These are phyloP conservation scores for Hymenoscyphus linearis DNA, from an alignment of 2,329 filamentous ascomycete genomes.

Conservation along the genomic window DNA sequence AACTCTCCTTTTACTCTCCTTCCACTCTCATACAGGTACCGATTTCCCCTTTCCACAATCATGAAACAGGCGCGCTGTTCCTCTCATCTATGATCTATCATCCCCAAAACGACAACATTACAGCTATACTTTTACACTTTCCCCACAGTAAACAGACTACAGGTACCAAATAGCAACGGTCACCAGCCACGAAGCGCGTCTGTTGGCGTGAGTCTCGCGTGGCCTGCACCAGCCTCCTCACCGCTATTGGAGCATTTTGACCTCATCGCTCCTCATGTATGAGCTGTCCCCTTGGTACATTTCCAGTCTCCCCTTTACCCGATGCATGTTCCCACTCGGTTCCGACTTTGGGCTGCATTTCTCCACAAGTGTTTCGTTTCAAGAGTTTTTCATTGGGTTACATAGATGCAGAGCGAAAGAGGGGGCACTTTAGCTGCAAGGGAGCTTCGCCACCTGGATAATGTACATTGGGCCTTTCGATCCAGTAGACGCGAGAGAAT, in stretches of 20 bases:
- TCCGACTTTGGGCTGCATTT: too few species aligned
- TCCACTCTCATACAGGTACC: neutral
- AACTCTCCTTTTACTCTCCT: neutral
- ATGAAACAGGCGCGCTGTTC: conserved; percentile 12
- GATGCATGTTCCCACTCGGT: neutral
- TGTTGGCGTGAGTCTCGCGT: conserved; percentile 20
- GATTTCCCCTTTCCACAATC: neutral
- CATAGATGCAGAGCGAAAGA: neutral
- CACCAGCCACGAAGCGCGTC: conserved; percentile 11
- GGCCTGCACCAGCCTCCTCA: neutral
- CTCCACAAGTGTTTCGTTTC: conserved; percentile 3
- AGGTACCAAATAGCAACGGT: neutral
- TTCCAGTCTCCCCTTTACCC: neutral
- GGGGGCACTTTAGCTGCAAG: neutral
- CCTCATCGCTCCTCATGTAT: too few species aligned
- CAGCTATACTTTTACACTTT: neutral
- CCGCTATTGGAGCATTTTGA: neutral
- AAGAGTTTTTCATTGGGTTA: conserved; percentile 3
- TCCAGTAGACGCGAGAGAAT: conserved; percentile 24
- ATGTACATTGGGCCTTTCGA: neutral
- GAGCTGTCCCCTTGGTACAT: neutral
- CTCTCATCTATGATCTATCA: neutral
- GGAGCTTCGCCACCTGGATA: conserved; percentile 9
- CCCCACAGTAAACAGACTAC: neutral
- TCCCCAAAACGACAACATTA: neutral